Evolutionary conservation across 2,329 filamentous ascomycete genomes (phyloP), one percentile per base, ranked within the genome.

Genomic region (Penicillium sp.): DNA sequence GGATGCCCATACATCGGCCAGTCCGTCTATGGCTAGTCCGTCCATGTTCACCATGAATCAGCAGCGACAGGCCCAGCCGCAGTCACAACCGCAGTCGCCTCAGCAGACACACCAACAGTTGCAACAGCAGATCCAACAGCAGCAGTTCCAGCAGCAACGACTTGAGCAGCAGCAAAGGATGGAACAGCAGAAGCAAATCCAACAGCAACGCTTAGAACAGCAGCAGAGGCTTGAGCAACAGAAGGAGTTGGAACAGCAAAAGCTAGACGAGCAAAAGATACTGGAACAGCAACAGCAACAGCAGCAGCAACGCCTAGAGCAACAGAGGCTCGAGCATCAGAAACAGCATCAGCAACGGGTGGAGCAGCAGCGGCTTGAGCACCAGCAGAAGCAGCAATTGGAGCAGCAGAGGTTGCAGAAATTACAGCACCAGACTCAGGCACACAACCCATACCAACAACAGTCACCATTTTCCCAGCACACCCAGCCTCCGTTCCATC

Each of bases 21-120:
- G 65, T 40, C 61, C 66, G 1, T 64, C 66, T 5, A 66, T 67
- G 60, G 59, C 66, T 4, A 67, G 57, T 29, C 57, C 66, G 1
- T 66, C 65, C 4, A 67, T 68, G 64, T 65, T 67, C 43, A 56
- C 60, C 4, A 41, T 67, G 21, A 67, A 63, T 42, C 65, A 65
- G 38, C 63, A 63, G 35, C 62, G 59, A 19, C 66, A 64, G 19
- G 35, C 56, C 9, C 65, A 61, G 25, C 45, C 61, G 6, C 64
- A 60, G n/a, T 65, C 64, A 6, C 66, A 67, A 49, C 70, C 69
- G 8, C 65, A 70, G 40, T 67, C 65, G 1, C 69, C 70, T 2
- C 61, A 67, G 13, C 70, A 71, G 49, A 67, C 69, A 3, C 67
- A 67, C 21, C 54, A 63, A 33, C 63, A 65, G 17, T 37, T 63